Percentiles rank a stretch among this genome's conserved stretches.
phyloP scores from a whole-genome alignment of 1,284 basidiomycete species.

The Sporisorium scitamineum region DNA sequence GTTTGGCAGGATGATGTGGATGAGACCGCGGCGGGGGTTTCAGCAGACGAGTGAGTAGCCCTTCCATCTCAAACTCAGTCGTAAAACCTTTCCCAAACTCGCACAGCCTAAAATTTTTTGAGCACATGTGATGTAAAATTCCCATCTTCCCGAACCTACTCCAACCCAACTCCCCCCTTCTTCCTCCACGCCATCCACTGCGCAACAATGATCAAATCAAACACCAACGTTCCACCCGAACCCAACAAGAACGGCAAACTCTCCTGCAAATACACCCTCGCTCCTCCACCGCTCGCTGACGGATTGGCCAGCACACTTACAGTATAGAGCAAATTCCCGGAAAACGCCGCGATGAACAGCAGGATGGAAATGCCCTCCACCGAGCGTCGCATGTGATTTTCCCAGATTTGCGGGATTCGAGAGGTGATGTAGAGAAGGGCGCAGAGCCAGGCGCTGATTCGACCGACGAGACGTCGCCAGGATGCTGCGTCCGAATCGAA shows the following conservation, averaged over 20 bases:
- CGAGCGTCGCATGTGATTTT: constrained; percentile 60
- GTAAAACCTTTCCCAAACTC: too few relatives aligned
- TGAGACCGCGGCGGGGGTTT: not conserved
- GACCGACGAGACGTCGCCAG: constrained; percentile 50
- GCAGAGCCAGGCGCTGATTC: constrained; percentile 66
- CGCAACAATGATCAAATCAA: constrained; percentile 63
- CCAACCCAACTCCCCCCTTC: constrained; percentile 2
- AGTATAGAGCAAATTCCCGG: constrained; percentile 64
- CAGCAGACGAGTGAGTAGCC: too few relatives aligned
- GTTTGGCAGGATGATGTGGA: not conserved
- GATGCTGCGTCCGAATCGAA: constrained; percentile 12
- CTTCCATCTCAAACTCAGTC: too few relatives aligned
- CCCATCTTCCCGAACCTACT: not conserved
- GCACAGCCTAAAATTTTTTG: too few relatives aligned
- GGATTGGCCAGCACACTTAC: constrained; percentile 60
- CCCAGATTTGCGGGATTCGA: constrained; percentile 68
- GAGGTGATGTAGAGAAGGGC: constrained; percentile 68
- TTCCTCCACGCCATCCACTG: constrained; percentile 63
- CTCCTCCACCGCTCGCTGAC: constrained; percentile 30
- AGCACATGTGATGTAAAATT: not conserved
- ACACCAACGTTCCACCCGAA: constrained; percentile 63
- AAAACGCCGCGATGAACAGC: constrained; percentile 65
- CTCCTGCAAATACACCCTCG: constrained; percentile 53
- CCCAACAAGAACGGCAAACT: constrained; percentile 67
- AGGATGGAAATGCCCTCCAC: constrained; percentile 64